Percentiles rank a stretch among this genome's conserved stretches.
These are phyloP conservation scores for Carex cristatella DNA, from an alignment of 176 grass and related monocot species.

Conservation along the genomic window DNA sequence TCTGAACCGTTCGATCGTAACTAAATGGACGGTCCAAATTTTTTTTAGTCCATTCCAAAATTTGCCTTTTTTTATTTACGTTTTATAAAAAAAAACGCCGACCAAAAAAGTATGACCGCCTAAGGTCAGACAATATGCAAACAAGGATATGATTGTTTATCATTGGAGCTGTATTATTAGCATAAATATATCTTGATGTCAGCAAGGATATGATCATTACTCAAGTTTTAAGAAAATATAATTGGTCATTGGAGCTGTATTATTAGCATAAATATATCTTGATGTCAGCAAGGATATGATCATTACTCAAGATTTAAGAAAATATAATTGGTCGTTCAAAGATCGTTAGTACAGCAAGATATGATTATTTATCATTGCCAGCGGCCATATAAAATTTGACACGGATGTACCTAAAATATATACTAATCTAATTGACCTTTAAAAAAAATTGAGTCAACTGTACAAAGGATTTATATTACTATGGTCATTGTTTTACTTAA, in stretches of 20 bases:
- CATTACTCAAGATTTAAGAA: background rate
- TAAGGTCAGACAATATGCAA: background rate
- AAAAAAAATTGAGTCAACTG: no score
- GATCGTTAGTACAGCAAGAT: background rate
- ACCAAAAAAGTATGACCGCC: background rate
- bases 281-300: background rate
- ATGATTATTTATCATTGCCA: background rate
- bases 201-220: background rate
- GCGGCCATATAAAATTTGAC: background rate
- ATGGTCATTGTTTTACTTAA: no score
- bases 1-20: no score
- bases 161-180: background rate
- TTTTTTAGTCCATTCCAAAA: no score
- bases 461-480: no score
- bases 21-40: no score
- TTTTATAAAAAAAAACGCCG: no score
- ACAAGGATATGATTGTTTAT: conserved; percentile 18
- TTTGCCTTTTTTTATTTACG: no score
- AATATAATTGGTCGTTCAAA: background rate
- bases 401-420: background rate
- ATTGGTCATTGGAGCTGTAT: background rate
- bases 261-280: background rate
- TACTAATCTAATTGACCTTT: no score
- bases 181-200: background rate
- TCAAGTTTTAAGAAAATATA: background rate